Conservation (phyloP, 2,329 filamentous ascomycete species). For the Thyridium curvatum region DNA sequence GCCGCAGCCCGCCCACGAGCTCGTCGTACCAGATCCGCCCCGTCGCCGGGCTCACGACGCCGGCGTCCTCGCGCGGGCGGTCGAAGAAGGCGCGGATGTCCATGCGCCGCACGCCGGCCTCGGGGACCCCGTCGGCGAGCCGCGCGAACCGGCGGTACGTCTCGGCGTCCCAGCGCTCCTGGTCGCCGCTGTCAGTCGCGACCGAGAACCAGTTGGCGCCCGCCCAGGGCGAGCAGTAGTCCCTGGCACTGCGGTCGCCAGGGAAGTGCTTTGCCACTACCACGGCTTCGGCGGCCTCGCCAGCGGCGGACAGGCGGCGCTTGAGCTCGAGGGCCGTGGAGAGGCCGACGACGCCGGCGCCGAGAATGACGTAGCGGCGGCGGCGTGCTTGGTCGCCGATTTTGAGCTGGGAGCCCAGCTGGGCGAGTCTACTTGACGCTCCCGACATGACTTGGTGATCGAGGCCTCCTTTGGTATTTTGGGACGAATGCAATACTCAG, state of each 20-base stretch:
- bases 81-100: slow-evolving; percentile 15
- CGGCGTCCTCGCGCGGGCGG: slow-evolving; percentile 29
- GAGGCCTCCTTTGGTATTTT: too few relatives aligned
- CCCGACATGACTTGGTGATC: too few relatives aligned
- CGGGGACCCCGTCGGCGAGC: slow-evolving; percentile 43
- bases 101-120: slow-evolving; percentile 58
- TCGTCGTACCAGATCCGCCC: slow-evolving; percentile 33
- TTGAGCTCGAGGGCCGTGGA: slow-evolving; percentile 52
- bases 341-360: slow-evolving; percentile 57
- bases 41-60: slow-evolving; percentile 32
- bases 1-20: slow-evolving; percentile 26
- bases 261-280: slow-evolving; percentile 61
- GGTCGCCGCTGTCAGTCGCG: slow-evolving; percentile 12
- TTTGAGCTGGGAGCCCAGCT: too few relatives aligned
- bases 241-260: slow-evolving; percentile 59
- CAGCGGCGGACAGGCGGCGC: slow-evolving; percentile 44
- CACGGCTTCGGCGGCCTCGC: slow-evolving; percentile 51
- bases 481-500: too few relatives aligned
- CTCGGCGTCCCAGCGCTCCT: slow-evolving; percentile 3
- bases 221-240: slow-evolving; percentile 61
- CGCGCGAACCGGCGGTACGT: slow-evolving; percentile 3
- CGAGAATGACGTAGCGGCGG: slow-evolving; percentile 18
- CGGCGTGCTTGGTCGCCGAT: too few relatives aligned
- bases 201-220: slow-evolving; percentile 56
- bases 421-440: too few relatives aligned